Conservation (phyloP, 2,329 filamentous ascomycete genomes). For the Thielaviopsis punctulata region DNA sequence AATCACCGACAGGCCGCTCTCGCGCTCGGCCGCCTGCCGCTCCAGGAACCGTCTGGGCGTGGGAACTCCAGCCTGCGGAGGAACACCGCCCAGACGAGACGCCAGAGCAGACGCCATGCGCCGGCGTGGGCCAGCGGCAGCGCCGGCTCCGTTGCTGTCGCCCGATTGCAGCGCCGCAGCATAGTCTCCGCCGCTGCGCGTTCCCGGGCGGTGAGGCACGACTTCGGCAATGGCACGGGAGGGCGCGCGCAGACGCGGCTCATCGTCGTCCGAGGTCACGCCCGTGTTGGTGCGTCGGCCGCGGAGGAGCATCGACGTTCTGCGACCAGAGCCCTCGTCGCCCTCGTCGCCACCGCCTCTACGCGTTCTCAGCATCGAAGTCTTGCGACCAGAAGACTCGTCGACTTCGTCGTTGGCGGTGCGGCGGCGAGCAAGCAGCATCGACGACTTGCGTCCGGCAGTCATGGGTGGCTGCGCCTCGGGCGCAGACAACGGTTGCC, state of each 20-base stretch:
- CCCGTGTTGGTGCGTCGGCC: constrained; percentile 29
- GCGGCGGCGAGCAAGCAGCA: constrained; percentile 30
- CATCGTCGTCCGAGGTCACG: constrained; percentile 30
- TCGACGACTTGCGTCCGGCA: constrained; percentile 32
- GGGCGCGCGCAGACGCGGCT: constrained; percentile 32
- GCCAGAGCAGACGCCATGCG: constrained; percentile 32
- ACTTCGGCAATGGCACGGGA: constrained; percentile 42
- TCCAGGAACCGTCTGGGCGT: constrained; percentile 7
- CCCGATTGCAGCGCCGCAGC: constrained; percentile 15
- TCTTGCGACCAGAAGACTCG: constrained; percentile 26
- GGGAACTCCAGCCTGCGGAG: constrained; percentile 8
- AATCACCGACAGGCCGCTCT: constrained; percentile 13
- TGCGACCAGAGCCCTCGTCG: constrained; percentile 25
- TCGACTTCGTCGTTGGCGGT: constrained; percentile 34
- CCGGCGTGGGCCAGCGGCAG: constrained; percentile 33
- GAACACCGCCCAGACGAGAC: constrained; percentile 24
- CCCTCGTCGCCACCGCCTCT: constrained; percentile 27
- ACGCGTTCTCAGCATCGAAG: constrained; percentile 29
- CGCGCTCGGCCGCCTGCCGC: constrained; percentile 11
- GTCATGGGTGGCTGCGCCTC: constrained; percentile 1
- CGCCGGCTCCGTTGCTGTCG: constrained; percentile 19
- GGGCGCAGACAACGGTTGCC: constrained; percentile 15
- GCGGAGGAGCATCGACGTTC: constrained; percentile 27
- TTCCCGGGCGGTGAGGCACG: constrained; percentile 20
- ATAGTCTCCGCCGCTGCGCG: constrained; percentile 23